Base-by-base conservation (phyloP, 306 rosid species). In the Elaeagnus macrophylla region DNA sequence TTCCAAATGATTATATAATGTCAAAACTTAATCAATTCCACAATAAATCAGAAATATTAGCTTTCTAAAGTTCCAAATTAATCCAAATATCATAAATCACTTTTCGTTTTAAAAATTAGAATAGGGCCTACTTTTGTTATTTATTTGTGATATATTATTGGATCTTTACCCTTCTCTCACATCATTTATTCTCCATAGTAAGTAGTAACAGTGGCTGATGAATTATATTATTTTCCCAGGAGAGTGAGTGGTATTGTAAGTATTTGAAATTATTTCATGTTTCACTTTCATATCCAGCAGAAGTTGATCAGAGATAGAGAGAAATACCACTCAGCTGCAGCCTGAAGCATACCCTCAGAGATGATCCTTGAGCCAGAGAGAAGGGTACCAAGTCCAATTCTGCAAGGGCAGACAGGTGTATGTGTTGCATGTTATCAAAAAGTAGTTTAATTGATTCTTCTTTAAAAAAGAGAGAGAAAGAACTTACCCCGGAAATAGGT, bases 261-360 rank as follows among this genome's bases (percentile, higher is more conserved):
- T 10, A 38, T 56, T 8, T 42, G 36, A 8, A 46, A 50, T 17
- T 70, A 19, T 46, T 46, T 47, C 41, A 39, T 56, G 52, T 37
- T 38, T 9, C 15, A 20, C 7, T 51, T 51, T 53, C 13, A 54
- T 43, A 56, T 51, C 57, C 58, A 32, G 52, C 32, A 59, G 12
- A 72, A 35, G 48, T 16, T n/a, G 43, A 39, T 10, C 41, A 11
- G 48, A 56, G 69, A 12, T n/a, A 15, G 48, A 36, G 67, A 66
- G 60, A 66, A 73, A 62, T 84, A 93, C 99, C 99, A 83, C 77
- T 87, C 99, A 7, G 96, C 94, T 17, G 96, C 99, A 50, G 95
- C 87, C 83, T 93, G 99, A 54, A 93, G 84, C 99, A 93, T 93
- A 67, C 96, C 99, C 61, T 93, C 94, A 3, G 96, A 84, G 67